Percentiles rank a stretch among this genome's conserved stretches.
Conservation (phyloP, 148 eudicot species). For the Chenopodium berlandieri region DNA sequence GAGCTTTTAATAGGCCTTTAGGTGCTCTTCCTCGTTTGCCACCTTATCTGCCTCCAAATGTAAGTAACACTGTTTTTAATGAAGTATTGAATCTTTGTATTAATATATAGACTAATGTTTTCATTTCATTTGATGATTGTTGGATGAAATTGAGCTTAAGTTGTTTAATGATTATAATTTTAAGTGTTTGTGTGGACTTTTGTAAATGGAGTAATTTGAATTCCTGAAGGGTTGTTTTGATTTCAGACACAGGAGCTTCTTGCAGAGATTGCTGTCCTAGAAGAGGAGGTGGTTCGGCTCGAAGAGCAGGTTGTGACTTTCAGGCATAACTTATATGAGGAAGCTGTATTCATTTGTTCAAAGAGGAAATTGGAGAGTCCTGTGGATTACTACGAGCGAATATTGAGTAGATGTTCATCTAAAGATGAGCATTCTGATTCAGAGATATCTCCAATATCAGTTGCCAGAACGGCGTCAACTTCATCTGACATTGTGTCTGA, state of each 20-base stretch:
- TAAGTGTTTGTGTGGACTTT: background rate
- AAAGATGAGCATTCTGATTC: conserved; percentile 36
- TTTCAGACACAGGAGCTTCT: conserved; percentile 79
- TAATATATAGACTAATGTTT: background rate
- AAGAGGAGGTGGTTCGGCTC: conserved; percentile 90
- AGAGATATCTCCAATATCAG: conserved; percentile 35
- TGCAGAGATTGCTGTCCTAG: conserved; percentile 94
- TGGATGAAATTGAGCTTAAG: background rate
- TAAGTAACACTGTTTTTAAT: conserved; percentile 27
- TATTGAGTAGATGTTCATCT: conserved; percentile 23
- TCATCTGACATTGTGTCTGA: conserved; percentile 36
- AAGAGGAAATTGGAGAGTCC: conserved; percentile 39
- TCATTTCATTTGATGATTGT: background rate
- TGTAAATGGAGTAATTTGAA: background rate
- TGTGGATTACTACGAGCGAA: conserved; percentile 26
- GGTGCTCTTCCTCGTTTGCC: conserved; percentile 94
- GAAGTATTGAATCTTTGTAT: conserved; percentile 1
- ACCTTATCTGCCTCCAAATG: conserved; percentile 80
- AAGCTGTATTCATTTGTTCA: conserved; percentile 51
- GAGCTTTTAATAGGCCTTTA: conserved; percentile 81
- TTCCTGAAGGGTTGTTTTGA: conserved; percentile 8
- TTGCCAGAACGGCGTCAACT: conserved; percentile 45
- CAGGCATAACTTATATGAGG: conserved; percentile 61
- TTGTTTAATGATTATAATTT: background rate
- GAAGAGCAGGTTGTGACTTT: conserved; percentile 72